A percentile compares a stretch with the other conserved stretches of the same genome.
phyloP scores from a whole-genome alignment of 805 yeast genomes.

The Allodekkera sacchari region DNA sequence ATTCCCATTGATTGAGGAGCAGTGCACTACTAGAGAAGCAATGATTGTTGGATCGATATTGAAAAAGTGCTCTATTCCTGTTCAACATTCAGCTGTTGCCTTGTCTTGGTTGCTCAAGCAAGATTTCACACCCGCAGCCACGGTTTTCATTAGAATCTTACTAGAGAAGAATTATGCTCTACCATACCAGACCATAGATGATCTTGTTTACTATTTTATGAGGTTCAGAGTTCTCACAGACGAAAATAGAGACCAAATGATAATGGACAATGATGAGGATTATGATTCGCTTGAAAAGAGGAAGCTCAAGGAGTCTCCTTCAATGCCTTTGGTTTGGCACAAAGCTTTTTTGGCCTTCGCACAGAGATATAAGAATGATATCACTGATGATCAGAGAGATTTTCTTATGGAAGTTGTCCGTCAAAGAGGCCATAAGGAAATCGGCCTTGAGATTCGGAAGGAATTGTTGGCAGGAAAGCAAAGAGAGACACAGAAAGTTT shows the following conservation, averaged over 20 bases:
- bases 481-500: constrained; percentile 27
- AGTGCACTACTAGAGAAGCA: constrained; percentile 89
- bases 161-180: constrained; percentile 93
- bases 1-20: constrained; percentile 82
- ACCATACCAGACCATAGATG: constrained; percentile 94
- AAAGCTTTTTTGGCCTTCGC: constrained; percentile 92
- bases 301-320: constrained; percentile 32
- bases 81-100: constrained; percentile 93
- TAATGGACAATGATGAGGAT: constrained; percentile 25
- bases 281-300: constrained; percentile 24
- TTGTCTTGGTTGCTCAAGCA: constrained; percentile 72
- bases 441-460: constrained; percentile 91
- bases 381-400: constrained; percentile 97
- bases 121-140: constrained; percentile 82
- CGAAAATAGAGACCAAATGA: constrained; percentile 23
- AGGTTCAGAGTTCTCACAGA: constrained; percentile 64
- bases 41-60: constrained; percentile 89
- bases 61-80: constrained; percentile 85
- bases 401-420: constrained; percentile 85
- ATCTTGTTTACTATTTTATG: constrained; percentile 89
- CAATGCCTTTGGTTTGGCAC: constrained; percentile 94
- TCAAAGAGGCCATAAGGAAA: constrained; percentile 79
- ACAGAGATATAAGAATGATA: constrained; percentile 92
- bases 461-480: constrained; percentile 83
- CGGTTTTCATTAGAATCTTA: constrained; percentile 82